Evolutionary conservation across 2,329 filamentous ascomycete species (phyloP).

Genomic region (Colletotrichum lini): DNA sequence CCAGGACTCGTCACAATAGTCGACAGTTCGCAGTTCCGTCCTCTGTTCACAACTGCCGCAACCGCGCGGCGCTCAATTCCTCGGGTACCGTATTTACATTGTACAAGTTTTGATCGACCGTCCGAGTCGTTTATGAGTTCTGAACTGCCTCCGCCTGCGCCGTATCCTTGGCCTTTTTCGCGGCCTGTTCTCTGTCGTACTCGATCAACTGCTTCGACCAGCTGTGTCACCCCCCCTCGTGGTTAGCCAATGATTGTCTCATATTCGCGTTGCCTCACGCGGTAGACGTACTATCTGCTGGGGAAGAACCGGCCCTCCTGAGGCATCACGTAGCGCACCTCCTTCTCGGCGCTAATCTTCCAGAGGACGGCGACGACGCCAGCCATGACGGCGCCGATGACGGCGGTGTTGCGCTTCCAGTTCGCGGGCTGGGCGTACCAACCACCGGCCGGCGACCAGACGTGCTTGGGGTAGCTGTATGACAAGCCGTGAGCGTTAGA

Average conservation of each 20-base stretch:
- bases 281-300: constrained; percentile 80
- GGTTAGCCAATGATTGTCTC: neutral
- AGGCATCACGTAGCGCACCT: constrained; percentile 82
- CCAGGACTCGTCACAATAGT: neutral
- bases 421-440: constrained; percentile 97
- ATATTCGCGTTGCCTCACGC: no score
- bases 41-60: constrained; percentile 33
- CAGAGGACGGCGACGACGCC: constrained; percentile 78
- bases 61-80: constrained; percentile 37
- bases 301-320: constrained; percentile 84
- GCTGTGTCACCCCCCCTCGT: constrained; percentile 47
- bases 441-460: constrained; percentile 98
- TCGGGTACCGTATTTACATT: constrained; percentile 40
- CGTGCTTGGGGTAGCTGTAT: constrained; percentile 93
- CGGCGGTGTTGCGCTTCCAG: constrained; percentile 92
- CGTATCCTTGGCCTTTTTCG: constrained; percentile 50
- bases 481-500: constrained; percentile 31
- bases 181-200: constrained; percentile 60
- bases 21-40: neutral
- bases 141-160: constrained; percentile 39
- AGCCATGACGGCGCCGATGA: constrained; percentile 78
- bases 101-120: constrained; percentile 31
- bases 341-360: constrained; percentile 81
- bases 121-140: constrained; percentile 37
- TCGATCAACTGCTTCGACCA: constrained; percentile 63